These are phyloP conservation scores for Yamadazyma takamatsuzukensis DNA, from an alignment of 805 yeast genomes.

Conservation along the genomic window DNA sequence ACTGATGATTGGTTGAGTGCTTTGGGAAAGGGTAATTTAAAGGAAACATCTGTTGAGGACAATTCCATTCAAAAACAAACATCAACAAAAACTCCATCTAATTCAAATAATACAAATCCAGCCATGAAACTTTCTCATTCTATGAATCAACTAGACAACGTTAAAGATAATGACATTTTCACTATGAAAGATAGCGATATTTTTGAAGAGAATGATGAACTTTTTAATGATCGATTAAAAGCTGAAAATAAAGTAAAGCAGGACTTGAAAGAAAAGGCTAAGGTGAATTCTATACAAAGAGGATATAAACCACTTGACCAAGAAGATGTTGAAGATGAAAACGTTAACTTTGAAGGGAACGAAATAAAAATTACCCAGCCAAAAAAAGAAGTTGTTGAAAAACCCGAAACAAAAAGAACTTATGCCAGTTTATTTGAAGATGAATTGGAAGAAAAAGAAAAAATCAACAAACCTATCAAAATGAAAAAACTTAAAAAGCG, in stretches of 20 bases:
- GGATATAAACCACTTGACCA: constrained; percentile 7
- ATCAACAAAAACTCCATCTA: too few species aligned
- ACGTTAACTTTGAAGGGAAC: constrained; percentile 2
- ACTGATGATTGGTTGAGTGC: constrained; percentile 43
- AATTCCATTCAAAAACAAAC: too few species aligned
- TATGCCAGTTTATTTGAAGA: constrained; percentile 9
- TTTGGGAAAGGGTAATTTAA: constrained; percentile 21
- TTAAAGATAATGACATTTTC: constrained; percentile 45
- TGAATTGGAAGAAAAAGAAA: constrained; percentile 1
- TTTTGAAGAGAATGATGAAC: constrained; percentile 26
- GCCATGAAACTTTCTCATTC: constrained; percentile 46
- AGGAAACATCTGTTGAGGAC: too few species aligned
- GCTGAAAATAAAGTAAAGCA: constrained; percentile 15
- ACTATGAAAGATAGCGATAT: constrained; percentile 54
- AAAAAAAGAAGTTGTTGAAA: background rate
- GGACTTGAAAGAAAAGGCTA: constrained; percentile 9
- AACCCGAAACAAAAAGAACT: constrained; percentile 1
- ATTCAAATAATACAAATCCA: constrained; percentile 16
- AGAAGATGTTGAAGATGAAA: constrained; percentile 13
- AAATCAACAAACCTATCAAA: constrained; percentile 20
- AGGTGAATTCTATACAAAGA: constrained; percentile 14
- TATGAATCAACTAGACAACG: constrained; percentile 31
- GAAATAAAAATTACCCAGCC: constrained; percentile 1
- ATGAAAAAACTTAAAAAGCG: constrained; percentile 44
- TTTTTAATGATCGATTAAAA: constrained; percentile 36